These are phyloP conservation scores for Raffaelea deltoideospora DNA, from an alignment of 2,329 filamentous ascomycete species.

Conservation along the genomic window DNA sequence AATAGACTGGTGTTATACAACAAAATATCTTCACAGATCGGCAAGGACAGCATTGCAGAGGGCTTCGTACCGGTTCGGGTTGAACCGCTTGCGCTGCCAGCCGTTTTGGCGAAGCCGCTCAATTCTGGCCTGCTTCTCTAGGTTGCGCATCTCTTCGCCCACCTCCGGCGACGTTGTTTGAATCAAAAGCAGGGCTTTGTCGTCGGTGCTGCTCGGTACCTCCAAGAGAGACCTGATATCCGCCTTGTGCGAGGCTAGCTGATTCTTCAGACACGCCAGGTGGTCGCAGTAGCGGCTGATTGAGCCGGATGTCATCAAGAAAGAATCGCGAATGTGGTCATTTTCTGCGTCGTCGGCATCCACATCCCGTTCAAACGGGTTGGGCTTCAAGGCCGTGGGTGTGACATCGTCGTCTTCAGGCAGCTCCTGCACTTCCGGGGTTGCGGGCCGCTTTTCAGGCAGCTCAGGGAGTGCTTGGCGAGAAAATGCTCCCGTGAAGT, in stretches of 20 bases:
- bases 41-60: conserved; percentile 35
- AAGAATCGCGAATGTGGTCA: conserved; percentile 11
- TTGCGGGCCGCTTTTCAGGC: conserved; percentile 9
- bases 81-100: conserved; percentile 41
- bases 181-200: too few relatives aligned
- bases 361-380: not conserved
- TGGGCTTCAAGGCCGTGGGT: conserved; percentile 4
- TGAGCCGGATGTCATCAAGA: conserved; percentile 25
- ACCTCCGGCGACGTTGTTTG: too few relatives aligned
- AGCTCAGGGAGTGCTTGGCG: conserved; percentile 14
- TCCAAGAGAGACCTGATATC: conserved; percentile 27
- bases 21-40: conserved; percentile 27
- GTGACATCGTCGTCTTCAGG: conserved; percentile 6
- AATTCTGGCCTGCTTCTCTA: conserved; percentile 35
- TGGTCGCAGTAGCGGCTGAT: conserved; percentile 34
- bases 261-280: conserved; percentile 29
- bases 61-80: conserved; percentile 34
- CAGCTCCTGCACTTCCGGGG: conserved; percentile 5
- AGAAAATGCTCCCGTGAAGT: conserved; percentile 14
- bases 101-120: conserved; percentile 36
- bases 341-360: conserved; percentile 1
- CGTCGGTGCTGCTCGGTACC: conserved; percentile 1
- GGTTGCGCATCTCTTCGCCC: conserved; percentile 20
- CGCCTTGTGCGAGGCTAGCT: conserved; percentile 32
- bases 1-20: not conserved